Evolutionary conservation across 2,329 filamentous ascomycete genomes (phyloP), one percentile per base, ranked within the genome.

Genomic region (Raffaelea albimanens): DNA sequence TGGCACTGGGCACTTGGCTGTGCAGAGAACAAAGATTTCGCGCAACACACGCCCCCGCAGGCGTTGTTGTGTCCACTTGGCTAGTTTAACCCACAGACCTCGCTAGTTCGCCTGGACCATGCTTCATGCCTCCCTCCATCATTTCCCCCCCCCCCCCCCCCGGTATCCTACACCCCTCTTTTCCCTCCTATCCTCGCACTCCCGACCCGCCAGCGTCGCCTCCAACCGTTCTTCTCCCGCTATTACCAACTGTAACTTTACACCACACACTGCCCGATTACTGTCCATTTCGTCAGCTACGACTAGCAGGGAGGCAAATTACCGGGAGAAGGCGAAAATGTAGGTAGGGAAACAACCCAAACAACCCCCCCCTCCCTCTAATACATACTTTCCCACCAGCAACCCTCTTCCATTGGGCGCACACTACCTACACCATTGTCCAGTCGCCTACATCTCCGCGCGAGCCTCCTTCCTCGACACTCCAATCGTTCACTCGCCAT

Each of bases 151-250:
- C 25, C 25, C 13, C 38, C 19, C 38, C 34, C n/a, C 8, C 34
- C 38, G 7, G 13, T 13, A 7, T 29, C 25, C 25, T 38, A 38
- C 34, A 38, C 34, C 34, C 34, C 34, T 16, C 14, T 16, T 19
- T 19, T 16, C 14, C 18, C 29, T 20, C 38, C 38, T 43, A 21
- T n/a, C 7, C 29, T 41, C 19, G 10, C 44, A 40, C n/a, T 33
- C 22, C 22, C 40, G 40, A 33, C 33, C 34, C 44, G 41, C 29
- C 29, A 20, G 22, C 33, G 31, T 40, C 34, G 46, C 23, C 44
- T 48, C 41, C 41, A 19, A 40, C 43, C 41, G 44, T 38, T 36
- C 41, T 33, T 47, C 22, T 44, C 43, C 44, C 45, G 38, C 33
- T 22, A 44, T 40, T 42, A 43, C 38, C 21, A 33, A 40, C 36